Evolutionary conservation across 2,329 filamentous ascomycete genomes (phyloP).

Genomic region (Neopestalotiopsis sp.): DNA sequence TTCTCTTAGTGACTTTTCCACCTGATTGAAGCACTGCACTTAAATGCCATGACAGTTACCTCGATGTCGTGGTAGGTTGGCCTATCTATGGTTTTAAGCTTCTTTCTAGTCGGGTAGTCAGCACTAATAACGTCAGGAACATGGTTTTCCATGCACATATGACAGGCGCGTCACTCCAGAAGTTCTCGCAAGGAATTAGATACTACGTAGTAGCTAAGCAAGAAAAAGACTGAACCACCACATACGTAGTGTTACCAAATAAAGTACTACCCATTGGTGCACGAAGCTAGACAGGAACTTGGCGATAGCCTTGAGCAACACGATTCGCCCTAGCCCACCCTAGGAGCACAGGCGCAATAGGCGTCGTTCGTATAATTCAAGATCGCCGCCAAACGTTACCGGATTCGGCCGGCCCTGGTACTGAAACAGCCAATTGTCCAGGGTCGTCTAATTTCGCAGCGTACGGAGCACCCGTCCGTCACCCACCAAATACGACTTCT

Average conservation of each 20-base stretch:
- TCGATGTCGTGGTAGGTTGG: neutral
- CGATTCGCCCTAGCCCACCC: neutral
- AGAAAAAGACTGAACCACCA: neutral
- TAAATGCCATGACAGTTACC: neutral
- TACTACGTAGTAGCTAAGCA: neutral
- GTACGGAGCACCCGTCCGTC: slow-evolving; percentile 1
- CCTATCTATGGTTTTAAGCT: neutral
- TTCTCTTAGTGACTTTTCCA: no score
- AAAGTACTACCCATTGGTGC: neutral
- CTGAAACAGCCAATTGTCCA: neutral
- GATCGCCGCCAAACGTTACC: neutral
- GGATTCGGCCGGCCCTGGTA: neutral
- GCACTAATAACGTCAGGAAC: neutral
- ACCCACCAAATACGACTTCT: neutral
- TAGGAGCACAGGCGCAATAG: neutral
- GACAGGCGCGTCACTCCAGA: neutral
- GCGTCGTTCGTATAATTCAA: neutral
- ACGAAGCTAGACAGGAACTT: neutral
- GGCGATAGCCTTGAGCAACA: neutral
- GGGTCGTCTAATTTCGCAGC: slow-evolving; percentile 7
- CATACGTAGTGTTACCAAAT: neutral
- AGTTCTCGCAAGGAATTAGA: neutral
- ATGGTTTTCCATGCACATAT: neutral
- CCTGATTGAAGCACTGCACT: neutral
- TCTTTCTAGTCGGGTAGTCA: neutral